Base-by-base conservation (phyloP, 306 rosid genomes). In the Pyrus pyrifolia region DNA sequence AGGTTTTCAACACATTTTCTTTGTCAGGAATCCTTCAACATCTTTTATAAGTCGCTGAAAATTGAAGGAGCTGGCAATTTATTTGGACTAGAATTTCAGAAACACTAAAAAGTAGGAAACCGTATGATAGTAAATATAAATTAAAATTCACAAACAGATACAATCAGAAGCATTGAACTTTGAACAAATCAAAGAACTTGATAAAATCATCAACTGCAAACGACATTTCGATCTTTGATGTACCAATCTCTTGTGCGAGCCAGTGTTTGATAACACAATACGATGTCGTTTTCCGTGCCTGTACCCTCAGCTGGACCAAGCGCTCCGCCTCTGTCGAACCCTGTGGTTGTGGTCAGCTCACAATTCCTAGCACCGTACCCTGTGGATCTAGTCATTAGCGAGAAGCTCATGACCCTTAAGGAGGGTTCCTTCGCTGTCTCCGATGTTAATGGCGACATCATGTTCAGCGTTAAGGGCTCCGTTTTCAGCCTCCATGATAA, bases 381-480 rank as follows among this genome's bases (percentile, higher is more conserved):
- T 5, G 83, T 83, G 59, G 85, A 81, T 73, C 63, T 83, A 60
- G 46, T n/a, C 72, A 57, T 86, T 4, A 18, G 62, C 11, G 80
- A 80, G 76, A 83, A 86, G 71, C 62, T 75, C 25, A 38, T 80
- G 81, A 81, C 82, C 40, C 51, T 77, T 8, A 59, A 61, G 14
- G 89, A 78, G n/a, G 87, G 87, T 21, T 30, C 73, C 4, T 86
- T 86, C 33, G 9, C 74, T 45, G 82, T 83, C 33, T 58, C 81
- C 0, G 85, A 86, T 46, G 81, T 75, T 31, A 78, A 86, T 70
- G 83, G 87, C 79, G 53, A 49, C 51, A 19, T 78, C 71, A 71
- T 86, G 81, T 86, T 86, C 70, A 78, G 46, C 31, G 42, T 83
- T 59, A 78, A 81, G 72, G 87, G 87, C 22, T 66, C 87, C 4